Base-by-base conservation (phyloP, 2,329 filamentous ascomycete species). In the Fusarium tjaetaba region DNA sequence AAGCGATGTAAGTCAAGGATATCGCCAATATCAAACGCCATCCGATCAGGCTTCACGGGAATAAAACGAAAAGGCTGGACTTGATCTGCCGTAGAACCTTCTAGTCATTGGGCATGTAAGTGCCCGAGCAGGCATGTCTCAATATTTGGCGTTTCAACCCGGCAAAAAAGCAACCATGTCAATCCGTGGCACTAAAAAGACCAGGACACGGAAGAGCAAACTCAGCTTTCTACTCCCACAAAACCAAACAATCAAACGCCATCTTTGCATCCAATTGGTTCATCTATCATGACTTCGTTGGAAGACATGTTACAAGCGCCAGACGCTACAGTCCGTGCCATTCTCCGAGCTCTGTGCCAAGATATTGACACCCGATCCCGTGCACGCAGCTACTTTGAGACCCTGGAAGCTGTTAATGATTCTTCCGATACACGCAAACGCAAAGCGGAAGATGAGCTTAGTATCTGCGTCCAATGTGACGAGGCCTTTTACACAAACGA, bases 311-410 rank as follows among this genome's bases (percentile, higher is more conserved):
- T 42, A 2, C 28, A 60, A 6, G 72, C 72, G 1, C 64, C 70
- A 16, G 66, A 72, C 4, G n/a, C 51, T 10, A 45, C 49, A 14
- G 22, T 74, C 42, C 74, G 68, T 5, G 65, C 68, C 13, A 53
- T 75, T 11, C 68, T 76, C 4, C 46, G 60, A 14, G 62, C 60
- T 2, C 61, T 76, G 5, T 77, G 75, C 41, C 36, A 61, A 11
- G 66, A 75, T 51, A 4, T 0, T 4, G 22, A 3, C 0, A 64
- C 62, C 22, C 56, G 48, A 20, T 8, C 8, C 24, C 18, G 48
- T 34, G 73, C 69, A 0, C 30, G 64, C 6, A 13, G 20, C 15
- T 42, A 66, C 51, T 45, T 55, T 15, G 30, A 46, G 11, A 39
- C 39, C 18, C 18, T 74, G 24, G 52, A 60, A 10, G 42, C 49